These are phyloP conservation scores for Daldinia eschscholtzii DNA, from an alignment of 2,329 filamentous ascomycete species.

Conservation along the genomic window DNA sequence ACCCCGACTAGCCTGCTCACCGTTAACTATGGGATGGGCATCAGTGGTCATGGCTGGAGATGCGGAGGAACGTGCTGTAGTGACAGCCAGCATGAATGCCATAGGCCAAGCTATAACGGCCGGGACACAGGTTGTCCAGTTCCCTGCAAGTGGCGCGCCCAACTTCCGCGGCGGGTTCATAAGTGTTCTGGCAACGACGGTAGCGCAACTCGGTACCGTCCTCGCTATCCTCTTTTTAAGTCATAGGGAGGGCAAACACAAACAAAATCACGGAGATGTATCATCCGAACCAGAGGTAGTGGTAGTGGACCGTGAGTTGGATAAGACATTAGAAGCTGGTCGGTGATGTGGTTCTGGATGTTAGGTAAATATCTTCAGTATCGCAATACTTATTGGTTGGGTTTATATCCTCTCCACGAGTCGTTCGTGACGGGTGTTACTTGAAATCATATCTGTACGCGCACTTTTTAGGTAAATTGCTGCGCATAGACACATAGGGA, in stretches of 20 bases:
- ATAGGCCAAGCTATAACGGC: slow-evolving; percentile 59
- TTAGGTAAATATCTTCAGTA: background rate
- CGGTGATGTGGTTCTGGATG: slow-evolving; percentile 1
- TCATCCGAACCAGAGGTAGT: slow-evolving; percentile 10
- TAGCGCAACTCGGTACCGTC: slow-evolving; percentile 52
- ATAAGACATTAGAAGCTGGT: slow-evolving; percentile 9
- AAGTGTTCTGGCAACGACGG: slow-evolving; percentile 52
- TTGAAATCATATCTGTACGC: background rate
- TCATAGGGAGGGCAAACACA: slow-evolving; percentile 20
- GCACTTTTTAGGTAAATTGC: background rate
- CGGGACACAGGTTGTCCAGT: slow-evolving; percentile 57
- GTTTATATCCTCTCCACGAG: background rate
- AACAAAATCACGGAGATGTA: background rate
- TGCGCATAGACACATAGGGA: background rate
- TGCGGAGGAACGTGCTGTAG: slow-evolving; percentile 57
- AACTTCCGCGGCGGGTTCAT: slow-evolving; percentile 51
- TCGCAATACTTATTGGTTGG: background rate
- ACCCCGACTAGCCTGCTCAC: slow-evolving; percentile 29
- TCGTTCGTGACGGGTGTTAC: background rate
- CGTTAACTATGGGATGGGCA: slow-evolving; percentile 57
- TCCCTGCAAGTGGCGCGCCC: slow-evolving; percentile 54
- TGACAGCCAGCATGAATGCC: slow-evolving; percentile 59
- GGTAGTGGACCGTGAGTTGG: background rate
- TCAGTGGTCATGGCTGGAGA: slow-evolving; percentile 55
- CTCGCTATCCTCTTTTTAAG: slow-evolving; percentile 44